A percentile compares a stretch with the other conserved stretches of the same genome.
Conservation (phyloP, 345 rosid species). For the Aquilaria sinensis region DNA sequence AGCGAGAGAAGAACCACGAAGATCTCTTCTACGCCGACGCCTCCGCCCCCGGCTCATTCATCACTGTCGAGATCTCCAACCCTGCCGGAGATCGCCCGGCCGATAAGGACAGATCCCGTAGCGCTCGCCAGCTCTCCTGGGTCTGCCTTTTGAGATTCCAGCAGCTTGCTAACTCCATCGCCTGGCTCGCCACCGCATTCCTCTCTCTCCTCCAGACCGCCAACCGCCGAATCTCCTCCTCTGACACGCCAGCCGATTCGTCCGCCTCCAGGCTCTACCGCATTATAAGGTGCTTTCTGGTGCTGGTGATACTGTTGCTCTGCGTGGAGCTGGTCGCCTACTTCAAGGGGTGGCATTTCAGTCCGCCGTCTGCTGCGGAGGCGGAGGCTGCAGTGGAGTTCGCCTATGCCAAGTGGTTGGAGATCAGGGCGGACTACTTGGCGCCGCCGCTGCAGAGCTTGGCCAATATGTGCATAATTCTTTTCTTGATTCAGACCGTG, state of each 20-base stretch:
- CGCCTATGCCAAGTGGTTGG: slow-evolving; percentile 65
- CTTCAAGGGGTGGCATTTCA: slow-evolving; percentile 92
- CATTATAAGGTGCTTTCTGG: slow-evolving; percentile 44
- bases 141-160: slow-evolving; percentile 63
- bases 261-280: slow-evolving; percentile 53
- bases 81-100: slow-evolving; percentile 28
- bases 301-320: slow-evolving; percentile 47
- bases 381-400: slow-evolving; percentile 52
- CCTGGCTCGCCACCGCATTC: slow-evolving; percentile 38
- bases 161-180: slow-evolving; percentile 50
- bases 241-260: slow-evolving; percentile 28
- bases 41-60: slow-evolving; percentile 11
- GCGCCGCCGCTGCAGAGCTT: slow-evolving; percentile 80
- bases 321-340: slow-evolving; percentile 70
- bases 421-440: slow-evolving; percentile 55
- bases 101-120: slow-evolving; percentile 55
- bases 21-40: slow-evolving; percentile 16
- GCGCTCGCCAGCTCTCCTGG: slow-evolving; percentile 70
- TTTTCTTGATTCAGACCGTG: slow-evolving; percentile 77
- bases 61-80: slow-evolving; percentile 50
- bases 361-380: slow-evolving; percentile 61
- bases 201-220: slow-evolving; percentile 62
- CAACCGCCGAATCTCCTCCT: slow-evolving; percentile 55
- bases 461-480: slow-evolving; percentile 65
- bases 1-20: slow-evolving; percentile 38